Percentiles rank a stretch among this genome's conserved stretches.
Evolutionary conservation across 768 basidiomycete genomes (phyloP).

Genomic region (Hypholoma fasciculare): DNA sequence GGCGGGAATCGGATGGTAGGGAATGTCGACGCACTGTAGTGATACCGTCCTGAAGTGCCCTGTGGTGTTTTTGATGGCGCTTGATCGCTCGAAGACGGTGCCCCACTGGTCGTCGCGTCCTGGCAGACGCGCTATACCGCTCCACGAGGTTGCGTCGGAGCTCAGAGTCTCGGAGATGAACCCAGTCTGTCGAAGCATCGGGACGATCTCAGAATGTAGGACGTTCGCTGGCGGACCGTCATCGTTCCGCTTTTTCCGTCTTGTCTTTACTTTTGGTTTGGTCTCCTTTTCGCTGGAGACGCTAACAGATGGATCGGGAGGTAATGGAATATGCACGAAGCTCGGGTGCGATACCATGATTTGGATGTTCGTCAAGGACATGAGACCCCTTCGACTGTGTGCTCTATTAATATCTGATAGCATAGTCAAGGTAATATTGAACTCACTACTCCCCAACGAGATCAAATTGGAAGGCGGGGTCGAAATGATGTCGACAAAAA

Average conservation of each 20-base stretch:
- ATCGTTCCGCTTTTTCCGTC: constrained; percentile 9
- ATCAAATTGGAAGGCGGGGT: constrained; percentile 46
- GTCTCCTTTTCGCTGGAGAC: neutral
- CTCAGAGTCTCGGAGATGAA: constrained; percentile 40
- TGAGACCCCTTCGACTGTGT: constrained; percentile 49
- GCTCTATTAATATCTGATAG: neutral
- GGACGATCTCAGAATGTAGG: constrained; percentile 37
- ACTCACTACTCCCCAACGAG: constrained; percentile 62
- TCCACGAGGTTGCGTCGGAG: constrained; percentile 40
- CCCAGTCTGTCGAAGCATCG: constrained; percentile 42
- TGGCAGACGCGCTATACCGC: constrained; percentile 54
- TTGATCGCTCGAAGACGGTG: constrained; percentile 23
- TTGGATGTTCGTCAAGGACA: constrained; percentile 34
- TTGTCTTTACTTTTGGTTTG: constrained; percentile 1
- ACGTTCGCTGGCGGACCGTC: constrained; percentile 9
- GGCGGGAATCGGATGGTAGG: neutral
- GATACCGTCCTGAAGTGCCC: constrained; percentile 41
- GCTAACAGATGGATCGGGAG: constrained; percentile 23
- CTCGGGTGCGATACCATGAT: constrained; percentile 47
- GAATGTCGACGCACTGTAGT: constrained; percentile 36
- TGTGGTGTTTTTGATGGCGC: constrained; percentile 23
- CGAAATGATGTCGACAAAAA: constrained; percentile 47
- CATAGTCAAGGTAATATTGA: neutral
- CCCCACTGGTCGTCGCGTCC: constrained; percentile 17
- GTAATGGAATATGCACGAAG: constrained; percentile 41